Conservation (phyloP, 768 basidiomycete species). For the Tulasnella sp. region DNA sequence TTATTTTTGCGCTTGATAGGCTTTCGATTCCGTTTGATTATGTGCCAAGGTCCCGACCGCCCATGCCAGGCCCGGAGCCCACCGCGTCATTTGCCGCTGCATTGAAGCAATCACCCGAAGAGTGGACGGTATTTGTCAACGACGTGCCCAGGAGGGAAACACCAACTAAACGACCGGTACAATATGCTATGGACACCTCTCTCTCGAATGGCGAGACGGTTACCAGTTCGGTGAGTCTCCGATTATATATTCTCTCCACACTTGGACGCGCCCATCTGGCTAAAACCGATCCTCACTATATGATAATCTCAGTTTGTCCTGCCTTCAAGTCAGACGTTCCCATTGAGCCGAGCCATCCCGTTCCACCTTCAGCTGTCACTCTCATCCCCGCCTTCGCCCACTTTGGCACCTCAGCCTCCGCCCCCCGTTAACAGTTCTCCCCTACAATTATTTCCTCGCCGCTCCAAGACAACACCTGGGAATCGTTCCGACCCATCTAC, state of each 20-base stretch:
- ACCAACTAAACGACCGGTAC: slow-evolving; percentile 2
- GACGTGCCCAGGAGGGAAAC: slow-evolving; percentile 3
- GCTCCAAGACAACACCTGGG: background rate
- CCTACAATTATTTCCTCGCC: background rate
- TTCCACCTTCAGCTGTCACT: slow-evolving; percentile 17
- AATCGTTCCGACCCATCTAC: background rate
- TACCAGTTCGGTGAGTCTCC: background rate
- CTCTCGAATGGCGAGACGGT: slow-evolving; percentile 1
- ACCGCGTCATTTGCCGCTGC: slow-evolving; percentile 14
- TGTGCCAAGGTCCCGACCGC: slow-evolving; percentile 11
- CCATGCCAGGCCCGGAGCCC: slow-evolving; percentile 9
- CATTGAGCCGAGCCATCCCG: slow-evolving; percentile 10
- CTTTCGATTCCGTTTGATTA: slow-evolving; percentile 11
- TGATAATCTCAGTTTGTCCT: slow-evolving; percentile 13
- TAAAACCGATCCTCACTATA: background rate
- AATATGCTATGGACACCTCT: background rate
- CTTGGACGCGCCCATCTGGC: background rate
- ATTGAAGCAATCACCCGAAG: slow-evolving; percentile 16
- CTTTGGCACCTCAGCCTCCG: background rate
- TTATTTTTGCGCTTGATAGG: no score
- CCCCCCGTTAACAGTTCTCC: background rate
- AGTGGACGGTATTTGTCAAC: slow-evolving; percentile 15
- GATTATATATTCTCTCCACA: background rate
- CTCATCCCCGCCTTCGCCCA: background rate
- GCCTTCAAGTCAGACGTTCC: slow-evolving; percentile 13